phyloP scores from a whole-genome alignment of 2,329 filamentous ascomycete species.

The Lachnum nothofagi region DNA sequence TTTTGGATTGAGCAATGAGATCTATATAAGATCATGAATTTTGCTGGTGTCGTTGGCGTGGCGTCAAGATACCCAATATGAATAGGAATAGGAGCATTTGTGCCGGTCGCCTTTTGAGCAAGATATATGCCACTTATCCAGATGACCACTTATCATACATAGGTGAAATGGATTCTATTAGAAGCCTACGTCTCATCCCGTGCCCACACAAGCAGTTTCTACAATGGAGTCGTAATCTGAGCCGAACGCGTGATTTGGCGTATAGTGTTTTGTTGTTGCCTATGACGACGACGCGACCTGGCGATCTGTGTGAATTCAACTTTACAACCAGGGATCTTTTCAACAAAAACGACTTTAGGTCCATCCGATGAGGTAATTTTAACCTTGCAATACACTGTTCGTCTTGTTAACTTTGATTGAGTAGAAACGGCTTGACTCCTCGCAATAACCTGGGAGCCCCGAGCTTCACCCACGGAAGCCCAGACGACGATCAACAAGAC shows the following conservation, averaged over 20 bases:
- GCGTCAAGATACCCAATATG: not conserved
- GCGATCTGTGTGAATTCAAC: not conserved
- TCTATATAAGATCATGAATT: not conserved
- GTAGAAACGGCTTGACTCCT: conserved; percentile 19
- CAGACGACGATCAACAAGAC: conserved; percentile 5
- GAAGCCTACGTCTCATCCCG: too few relatives aligned
- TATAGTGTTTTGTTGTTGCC: conserved; percentile 8
- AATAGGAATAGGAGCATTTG: not conserved
- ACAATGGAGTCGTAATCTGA: too few relatives aligned
- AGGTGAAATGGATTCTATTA: too few relatives aligned
- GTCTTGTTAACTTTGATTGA: conserved; percentile 1
- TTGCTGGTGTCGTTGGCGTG: not conserved
- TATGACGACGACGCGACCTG: conserved; percentile 11
- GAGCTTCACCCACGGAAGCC: conserved; percentile 7
- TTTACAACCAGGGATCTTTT: not conserved
- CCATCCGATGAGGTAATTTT: conserved; percentile 16
- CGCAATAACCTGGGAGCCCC: conserved; percentile 21
- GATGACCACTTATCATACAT: too few relatives aligned
- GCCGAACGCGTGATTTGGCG: not conserved
- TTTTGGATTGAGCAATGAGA: not conserved
- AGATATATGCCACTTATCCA: not conserved
- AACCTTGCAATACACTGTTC: not conserved
- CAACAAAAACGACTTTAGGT: not conserved
- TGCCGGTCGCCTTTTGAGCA: not conserved
- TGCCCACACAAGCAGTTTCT: too few relatives aligned